Evolutionary conservation across 1,284 basidiomycete species (phyloP), one percentile per base, ranked within the genome.

Genomic region (Sparassis latifolia): DNA sequence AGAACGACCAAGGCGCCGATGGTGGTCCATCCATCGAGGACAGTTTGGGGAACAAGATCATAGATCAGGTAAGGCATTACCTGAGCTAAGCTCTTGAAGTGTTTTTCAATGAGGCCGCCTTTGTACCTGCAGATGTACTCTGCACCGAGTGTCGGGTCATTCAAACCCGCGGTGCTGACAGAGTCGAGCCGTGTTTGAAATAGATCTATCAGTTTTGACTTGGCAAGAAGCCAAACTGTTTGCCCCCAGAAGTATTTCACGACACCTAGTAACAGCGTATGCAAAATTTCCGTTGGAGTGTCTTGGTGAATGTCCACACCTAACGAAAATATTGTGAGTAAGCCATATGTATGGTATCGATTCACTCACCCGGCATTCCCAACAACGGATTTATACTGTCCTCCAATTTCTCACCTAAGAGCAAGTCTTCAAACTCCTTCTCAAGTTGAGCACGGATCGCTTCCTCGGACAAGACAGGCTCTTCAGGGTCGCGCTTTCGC

Each of bases 181-280:
- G 55, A 58, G 5, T 50, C 41, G 1, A 70, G 55, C 1, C 55
- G 55, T 0, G 50, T 45, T 10, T 57, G 55, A 29, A 69, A 64
- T 0, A 44, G 29, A 1, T 32, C 29, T 7, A 65, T 50, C 0
- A 48, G 7, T 0, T 60, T 47, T 0, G 42, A 12, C 49, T 66
- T 66, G 4, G 62, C 51, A 0, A 67, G 44, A 3, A 62, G 45
- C 32, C 40, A 59, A 0, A 59, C 47, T 0, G 59, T 62, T 31
- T 70, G 63, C 0, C 52, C 61, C 68, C 68, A 70, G 33, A 64
- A 63, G 29, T 71, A 71, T 27, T 70, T 71, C 3, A 68, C 62
- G 0, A 67, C 41, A 1, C 68, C 65, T 0, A 71, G 60, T 0
- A 70, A 61, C 4, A 65, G 53, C 0, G 63, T 69, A 31, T 71